A percentile compares a stretch with the other conserved stretches of the same genome.
phyloP scores from a whole-genome alignment of 1,284 basidiomycete genomes.

The Ganoderma resinaceum region DNA sequence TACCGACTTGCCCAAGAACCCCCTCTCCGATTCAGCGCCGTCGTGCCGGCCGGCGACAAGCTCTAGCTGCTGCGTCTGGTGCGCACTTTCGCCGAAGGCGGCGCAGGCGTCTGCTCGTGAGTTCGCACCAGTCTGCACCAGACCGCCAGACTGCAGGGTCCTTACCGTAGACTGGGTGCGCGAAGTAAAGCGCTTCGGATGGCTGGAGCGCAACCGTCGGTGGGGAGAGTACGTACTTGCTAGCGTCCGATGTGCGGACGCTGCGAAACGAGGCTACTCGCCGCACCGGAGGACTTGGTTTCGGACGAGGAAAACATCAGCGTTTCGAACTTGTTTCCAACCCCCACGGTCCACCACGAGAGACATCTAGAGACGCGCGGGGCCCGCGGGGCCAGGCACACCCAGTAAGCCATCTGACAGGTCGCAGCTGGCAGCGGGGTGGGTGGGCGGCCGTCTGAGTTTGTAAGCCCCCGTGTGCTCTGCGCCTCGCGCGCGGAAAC shows the following conservation, averaged over 20 bases:
- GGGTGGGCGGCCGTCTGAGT: background rate
- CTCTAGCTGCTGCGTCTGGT: background rate
- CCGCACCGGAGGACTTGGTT: constrained; percentile 1
- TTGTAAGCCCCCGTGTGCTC: background rate
- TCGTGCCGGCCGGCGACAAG: background rate
- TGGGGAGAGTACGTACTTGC: background rate
- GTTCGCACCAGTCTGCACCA: background rate
- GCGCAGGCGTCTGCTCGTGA: background rate
- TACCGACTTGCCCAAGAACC: background rate
- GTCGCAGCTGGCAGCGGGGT: background rate
- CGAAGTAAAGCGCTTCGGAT: background rate
- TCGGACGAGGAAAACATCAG: background rate
- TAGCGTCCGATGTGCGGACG: constrained; percentile 6
- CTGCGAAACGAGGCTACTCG: constrained; percentile 8
- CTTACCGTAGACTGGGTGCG: background rate
- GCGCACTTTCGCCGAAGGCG: background rate
- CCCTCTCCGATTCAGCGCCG: background rate
- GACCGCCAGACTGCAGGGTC: background rate
- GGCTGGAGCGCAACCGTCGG: background rate
- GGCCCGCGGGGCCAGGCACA: constrained; percentile 16
- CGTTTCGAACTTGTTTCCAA: background rate
- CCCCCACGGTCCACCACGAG: background rate
- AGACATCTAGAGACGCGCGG: background rate
- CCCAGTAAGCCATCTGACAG: background rate
- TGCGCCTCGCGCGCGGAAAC: background rate